Evolutionary conservation across 306 rosid genomes (phyloP).

Genomic region (Dryas octopetala): DNA sequence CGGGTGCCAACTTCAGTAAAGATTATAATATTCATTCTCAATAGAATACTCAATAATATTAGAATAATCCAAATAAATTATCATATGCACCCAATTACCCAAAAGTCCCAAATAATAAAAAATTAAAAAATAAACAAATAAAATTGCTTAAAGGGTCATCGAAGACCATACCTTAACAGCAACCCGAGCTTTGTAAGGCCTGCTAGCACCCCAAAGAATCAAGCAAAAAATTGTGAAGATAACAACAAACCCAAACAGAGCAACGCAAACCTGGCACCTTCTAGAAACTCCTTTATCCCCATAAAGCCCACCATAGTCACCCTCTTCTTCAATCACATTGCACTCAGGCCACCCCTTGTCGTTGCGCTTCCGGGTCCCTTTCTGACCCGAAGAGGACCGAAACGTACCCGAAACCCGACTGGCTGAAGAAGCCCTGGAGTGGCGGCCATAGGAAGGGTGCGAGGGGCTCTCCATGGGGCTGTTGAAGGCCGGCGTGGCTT

Average conservation of each 20-base stretch:
- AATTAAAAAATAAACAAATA: too few species aligned
- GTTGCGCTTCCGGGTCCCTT: conserved; percentile 34
- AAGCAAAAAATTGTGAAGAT: conserved; percentile 64
- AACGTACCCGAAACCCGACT: conserved; percentile 64
- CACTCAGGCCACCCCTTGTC: conserved; percentile 65
- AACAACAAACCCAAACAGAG: conserved; percentile 45
- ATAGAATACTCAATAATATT: neutral
- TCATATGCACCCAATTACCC: neutral
- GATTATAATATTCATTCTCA: neutral
- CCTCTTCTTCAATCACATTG: conserved; percentile 73
- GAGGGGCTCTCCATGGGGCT: conserved; percentile 72
- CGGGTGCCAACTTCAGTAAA: neutral
- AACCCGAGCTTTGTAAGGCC: conserved; percentile 52
- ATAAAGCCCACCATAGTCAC: conserved; percentile 38
- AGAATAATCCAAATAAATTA: neutral
- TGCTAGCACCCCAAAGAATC: conserved; percentile 66
- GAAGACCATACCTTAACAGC: conserved; percentile 54
- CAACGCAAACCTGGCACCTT: conserved; percentile 51
- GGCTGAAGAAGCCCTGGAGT: conserved; percentile 64
- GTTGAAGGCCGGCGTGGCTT: conserved; percentile 48
- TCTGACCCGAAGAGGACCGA: conserved; percentile 38
- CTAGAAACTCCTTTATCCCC: conserved; percentile 40
- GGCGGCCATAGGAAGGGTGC: conserved; percentile 66
- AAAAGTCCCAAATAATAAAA: neutral
- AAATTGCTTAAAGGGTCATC: neutral